These are phyloP conservation scores for Salix purpurea DNA, from an alignment of 345 rosid species.

Conservation along the genomic window DNA sequence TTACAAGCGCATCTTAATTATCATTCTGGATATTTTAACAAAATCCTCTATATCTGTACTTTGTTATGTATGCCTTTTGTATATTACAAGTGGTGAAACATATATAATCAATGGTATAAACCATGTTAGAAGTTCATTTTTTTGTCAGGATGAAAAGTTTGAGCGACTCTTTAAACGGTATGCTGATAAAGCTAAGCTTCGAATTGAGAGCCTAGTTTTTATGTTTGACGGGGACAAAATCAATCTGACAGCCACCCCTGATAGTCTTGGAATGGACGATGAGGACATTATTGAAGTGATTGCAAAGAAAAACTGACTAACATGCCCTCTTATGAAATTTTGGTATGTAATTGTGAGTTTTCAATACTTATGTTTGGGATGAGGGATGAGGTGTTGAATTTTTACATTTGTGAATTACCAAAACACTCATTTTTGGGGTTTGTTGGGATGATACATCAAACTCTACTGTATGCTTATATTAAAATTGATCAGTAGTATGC, in stretches of 20 bases:
- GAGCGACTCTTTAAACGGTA: constrained; percentile 71
- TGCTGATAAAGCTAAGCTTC: constrained; percentile 55
- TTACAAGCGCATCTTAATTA: background rate
- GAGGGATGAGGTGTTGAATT: background rate
- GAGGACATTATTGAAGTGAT: constrained; percentile 81
- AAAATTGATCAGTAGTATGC: too few species aligned
- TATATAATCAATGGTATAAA: background rate
- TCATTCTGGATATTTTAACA: background rate
- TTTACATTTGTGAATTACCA: too few species aligned
- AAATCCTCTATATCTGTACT: background rate
- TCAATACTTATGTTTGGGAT: background rate
- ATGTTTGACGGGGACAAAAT: constrained; percentile 80
- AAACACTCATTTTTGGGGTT: too few species aligned
- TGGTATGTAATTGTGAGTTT: background rate
- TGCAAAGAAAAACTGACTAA: constrained; percentile 44
- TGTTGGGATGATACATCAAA: too few species aligned
- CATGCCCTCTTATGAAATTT: background rate
- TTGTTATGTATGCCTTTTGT: background rate
- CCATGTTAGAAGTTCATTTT: background rate
- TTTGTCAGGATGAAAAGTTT: constrained; percentile 79
- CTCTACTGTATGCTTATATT: too few species aligned
- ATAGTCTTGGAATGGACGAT: constrained; percentile 83
- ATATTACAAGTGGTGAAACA: background rate
- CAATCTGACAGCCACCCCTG: constrained; percentile 59
- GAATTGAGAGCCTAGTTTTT: constrained; percentile 48